A percentile compares a stretch with the other conserved stretches of the same genome.
These are phyloP conservation scores for Citrus glauca DNA, from an alignment of 345 rosid species.

Conservation along the genomic window DNA sequence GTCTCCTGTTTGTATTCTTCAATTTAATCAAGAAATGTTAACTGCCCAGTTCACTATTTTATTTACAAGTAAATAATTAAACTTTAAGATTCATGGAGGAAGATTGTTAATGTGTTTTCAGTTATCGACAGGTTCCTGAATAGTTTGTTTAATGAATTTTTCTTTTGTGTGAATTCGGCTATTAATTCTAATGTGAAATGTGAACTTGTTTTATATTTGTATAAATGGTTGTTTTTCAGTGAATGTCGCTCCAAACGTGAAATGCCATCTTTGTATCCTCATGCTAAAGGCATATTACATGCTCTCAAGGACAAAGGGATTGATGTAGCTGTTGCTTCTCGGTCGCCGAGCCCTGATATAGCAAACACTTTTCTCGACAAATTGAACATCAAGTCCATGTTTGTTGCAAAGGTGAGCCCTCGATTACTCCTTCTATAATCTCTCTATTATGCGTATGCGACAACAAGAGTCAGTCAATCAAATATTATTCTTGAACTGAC, in stretches of 20 bases:
- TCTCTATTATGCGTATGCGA: background rate
- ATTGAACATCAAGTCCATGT: slow-evolving; percentile 49
- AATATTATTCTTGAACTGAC: background rate
- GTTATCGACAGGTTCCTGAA: background rate
- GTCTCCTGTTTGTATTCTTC: background rate
- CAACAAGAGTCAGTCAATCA: background rate
- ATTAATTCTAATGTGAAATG: too few species aligned
- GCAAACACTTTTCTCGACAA: slow-evolving; percentile 70
- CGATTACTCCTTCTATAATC: background rate
- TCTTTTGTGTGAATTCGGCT: background rate
- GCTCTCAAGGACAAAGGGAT: slow-evolving; percentile 73
- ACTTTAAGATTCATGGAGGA: too few species aligned
- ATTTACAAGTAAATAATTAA: background rate
- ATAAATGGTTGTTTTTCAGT: slow-evolving; percentile 20
- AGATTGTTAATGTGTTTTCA: too few species aligned
- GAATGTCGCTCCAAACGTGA: slow-evolving; percentile 67
- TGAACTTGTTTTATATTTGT: background rate
- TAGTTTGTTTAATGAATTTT: background rate
- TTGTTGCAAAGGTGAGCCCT: slow-evolving; percentile 54
- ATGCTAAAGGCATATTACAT: slow-evolving; percentile 58
- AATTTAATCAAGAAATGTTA: background rate
- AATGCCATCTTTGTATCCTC: slow-evolving; percentile 76
- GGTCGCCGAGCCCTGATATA: slow-evolving; percentile 71
- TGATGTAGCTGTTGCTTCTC: slow-evolving; percentile 74
- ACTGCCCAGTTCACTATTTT: background rate